Evolutionary conservation across 2,329 filamentous ascomycete species (phyloP), one percentile per base, ranked within the genome.

Genomic region (Sporothrix variecibatus): DNA sequence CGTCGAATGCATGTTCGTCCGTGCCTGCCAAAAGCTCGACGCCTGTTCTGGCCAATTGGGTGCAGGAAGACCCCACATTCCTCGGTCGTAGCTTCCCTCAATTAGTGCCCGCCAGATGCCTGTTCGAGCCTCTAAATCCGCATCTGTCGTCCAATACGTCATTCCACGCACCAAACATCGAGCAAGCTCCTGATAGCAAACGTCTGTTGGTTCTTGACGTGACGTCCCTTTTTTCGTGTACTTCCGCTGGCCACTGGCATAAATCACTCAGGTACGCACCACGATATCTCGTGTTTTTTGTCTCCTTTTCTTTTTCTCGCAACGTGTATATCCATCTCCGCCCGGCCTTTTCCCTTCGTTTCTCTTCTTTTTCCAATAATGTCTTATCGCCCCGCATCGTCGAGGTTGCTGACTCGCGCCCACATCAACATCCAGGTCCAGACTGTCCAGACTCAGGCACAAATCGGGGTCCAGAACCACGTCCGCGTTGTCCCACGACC

Each of bases 71-170:
- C n/a, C n/a, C n/a, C n/a, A n/a, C n/a, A n/a, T n/a, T n/a, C n/a
- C n/a, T n/a, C n/a, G n/a, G n/a, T n/a, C n/a, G n/a, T n/a, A n/a
- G n/a, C n/a, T n/a, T n/a, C n/a, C n/a, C n/a, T n/a, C n/a, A n/a
- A n/a, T n/a, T n/a, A n/a, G n/a, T n/a, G n/a, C n/a, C n/a, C n/a
- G n/a, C n/a, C n/a, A n/a, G n/a, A n/a, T n/a, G n/a, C n/a, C n/a
- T n/a, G n/a, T n/a, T n/a, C n/a, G n/a, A n/a, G n/a, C n/a, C n/a
- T n/a, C n/a, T n/a, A n/a, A n/a, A n/a, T n/a, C n/a, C n/a, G n/a
- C n/a, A n/a, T n/a, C n/a, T n/a, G n/a, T n/a, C n/a, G n/a, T n/a
- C 23, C 67, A 69, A 53, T 69, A 69, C 67, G 46, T 69, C 67
- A 69, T 69, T 56, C 20, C 28, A 38, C 46, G n/a, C 12, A 28